Evolutionary conservation across 768 basidiomycete species (phyloP).

Genomic region (Rhodocollybia butyracea): DNA sequence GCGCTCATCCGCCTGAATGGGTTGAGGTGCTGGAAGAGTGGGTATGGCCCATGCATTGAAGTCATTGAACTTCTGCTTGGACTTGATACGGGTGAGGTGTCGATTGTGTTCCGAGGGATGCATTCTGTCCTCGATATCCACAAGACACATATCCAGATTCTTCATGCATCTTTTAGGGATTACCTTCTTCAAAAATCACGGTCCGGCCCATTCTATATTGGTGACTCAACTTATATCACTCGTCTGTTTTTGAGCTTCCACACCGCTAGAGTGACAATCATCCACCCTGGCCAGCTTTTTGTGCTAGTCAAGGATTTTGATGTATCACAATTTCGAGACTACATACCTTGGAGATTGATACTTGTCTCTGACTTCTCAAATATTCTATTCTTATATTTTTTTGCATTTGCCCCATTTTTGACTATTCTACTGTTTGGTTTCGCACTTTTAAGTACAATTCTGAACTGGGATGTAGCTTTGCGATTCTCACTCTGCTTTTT

Average conservation of each 20-base stretch:
- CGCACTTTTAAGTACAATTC: conserved; percentile 65
- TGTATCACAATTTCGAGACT: background rate
- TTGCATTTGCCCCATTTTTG: background rate
- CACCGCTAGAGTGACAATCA: background rate
- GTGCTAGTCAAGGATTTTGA: background rate
- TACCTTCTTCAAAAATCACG: background rate
- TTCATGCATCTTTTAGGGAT: background rate
- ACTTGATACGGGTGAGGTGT: background rate
- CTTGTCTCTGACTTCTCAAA: background rate
- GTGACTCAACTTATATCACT: background rate
- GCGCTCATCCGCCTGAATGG: background rate
- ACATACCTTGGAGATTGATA: background rate
- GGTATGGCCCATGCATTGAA: background rate
- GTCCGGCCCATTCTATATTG: background rate
- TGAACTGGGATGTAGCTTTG: conserved; percentile 73
- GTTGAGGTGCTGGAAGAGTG: background rate
- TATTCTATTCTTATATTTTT: background rate
- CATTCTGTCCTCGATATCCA: background rate
- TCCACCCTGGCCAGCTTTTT: background rate
- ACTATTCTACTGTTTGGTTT: conserved; percentile 26
- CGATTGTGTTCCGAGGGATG: background rate
- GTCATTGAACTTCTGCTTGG: background rate
- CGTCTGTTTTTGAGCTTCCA: background rate
- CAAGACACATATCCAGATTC: background rate
- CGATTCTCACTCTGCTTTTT: conserved; percentile 74